phyloP scores from a whole-genome alignment of 2,329 filamentous ascomycete species.

The Pestalotiopsis sp. region DNA sequence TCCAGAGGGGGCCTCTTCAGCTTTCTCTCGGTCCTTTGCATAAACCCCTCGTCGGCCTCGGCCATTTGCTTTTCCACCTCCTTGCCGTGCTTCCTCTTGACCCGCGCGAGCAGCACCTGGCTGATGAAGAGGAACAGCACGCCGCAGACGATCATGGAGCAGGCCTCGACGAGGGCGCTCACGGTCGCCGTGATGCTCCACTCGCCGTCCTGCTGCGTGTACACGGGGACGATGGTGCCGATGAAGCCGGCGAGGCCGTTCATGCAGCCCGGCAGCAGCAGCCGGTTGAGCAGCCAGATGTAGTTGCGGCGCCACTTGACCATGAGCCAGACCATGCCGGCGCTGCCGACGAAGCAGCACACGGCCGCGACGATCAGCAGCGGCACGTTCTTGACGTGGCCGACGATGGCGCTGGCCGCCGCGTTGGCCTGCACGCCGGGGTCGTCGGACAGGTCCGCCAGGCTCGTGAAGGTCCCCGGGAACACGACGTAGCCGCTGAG shows the following conservation, averaged over 20 bases:
- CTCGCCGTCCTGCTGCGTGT: conserved; percentile 44
- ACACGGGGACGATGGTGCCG: conserved; percentile 49
- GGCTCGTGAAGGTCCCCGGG: conserved; percentile 50
- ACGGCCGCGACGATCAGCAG: conserved; percentile 43
- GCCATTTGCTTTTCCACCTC: conserved; percentile 10
- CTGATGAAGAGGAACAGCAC: conserved; percentile 32
- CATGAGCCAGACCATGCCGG: conserved; percentile 33
- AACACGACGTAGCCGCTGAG: conserved; percentile 53
- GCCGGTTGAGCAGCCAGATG: conserved; percentile 52
- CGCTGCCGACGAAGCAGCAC: conserved; percentile 39
- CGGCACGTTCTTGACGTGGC: conserved; percentile 23
- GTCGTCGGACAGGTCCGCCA: conserved; percentile 32
- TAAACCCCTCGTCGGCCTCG: background rate
- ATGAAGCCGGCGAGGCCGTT: conserved; percentile 51
- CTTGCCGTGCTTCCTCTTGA: conserved; percentile 29
- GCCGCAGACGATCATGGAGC: conserved; percentile 25
- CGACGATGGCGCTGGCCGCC: conserved; percentile 7
- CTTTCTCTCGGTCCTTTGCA: conserved; percentile 8
- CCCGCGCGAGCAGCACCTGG: conserved; percentile 28
- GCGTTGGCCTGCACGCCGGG: conserved; percentile 13
- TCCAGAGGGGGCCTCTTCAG: background rate
- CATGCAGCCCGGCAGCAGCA: conserved; percentile 46
- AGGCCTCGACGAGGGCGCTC: conserved; percentile 38
- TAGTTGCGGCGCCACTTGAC: conserved; percentile 49
- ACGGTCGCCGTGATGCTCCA: conserved; percentile 44